Evolutionary conservation across 306 rosid genomes (phyloP).

Genomic region (Hippophae gyantsensis): DNA sequence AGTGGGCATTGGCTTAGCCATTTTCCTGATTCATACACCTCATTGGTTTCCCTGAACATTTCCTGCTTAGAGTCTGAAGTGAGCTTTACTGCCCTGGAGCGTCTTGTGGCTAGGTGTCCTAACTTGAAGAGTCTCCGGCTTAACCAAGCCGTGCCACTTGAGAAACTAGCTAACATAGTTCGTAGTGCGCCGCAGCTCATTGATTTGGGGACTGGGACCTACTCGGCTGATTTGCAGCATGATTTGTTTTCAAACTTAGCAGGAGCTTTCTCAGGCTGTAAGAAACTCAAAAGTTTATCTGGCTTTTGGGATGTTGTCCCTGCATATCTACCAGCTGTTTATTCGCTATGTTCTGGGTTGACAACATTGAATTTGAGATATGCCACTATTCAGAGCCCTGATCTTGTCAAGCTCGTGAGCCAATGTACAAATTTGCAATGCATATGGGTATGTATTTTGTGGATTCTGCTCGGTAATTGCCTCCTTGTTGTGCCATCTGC

Average conservation of each 20-base stretch:
- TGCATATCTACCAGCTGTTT: slow-evolving; percentile 53
- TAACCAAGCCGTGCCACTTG: slow-evolving; percentile 47
- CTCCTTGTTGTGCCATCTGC: no score
- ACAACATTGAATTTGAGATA: slow-evolving; percentile 74
- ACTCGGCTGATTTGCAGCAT: slow-evolving; percentile 45
- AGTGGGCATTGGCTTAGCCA: slow-evolving; percentile 72
- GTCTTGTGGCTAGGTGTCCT: slow-evolving; percentile 61
- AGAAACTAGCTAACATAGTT: slow-evolving; percentile 51
- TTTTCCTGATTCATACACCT: slow-evolving; percentile 72
- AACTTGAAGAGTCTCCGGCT: slow-evolving; percentile 65
- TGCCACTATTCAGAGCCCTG: slow-evolving; percentile 45
- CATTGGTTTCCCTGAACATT: slow-evolving; percentile 66
- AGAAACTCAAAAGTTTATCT: slow-evolving; percentile 55
- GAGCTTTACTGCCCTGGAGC: slow-evolving; percentile 61
- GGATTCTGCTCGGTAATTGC: no score
- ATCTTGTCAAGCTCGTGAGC: slow-evolving; percentile 49
- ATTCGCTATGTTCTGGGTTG: slow-evolving; percentile 50
- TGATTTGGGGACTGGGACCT: slow-evolving; percentile 72
- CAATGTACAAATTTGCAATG: slow-evolving; percentile 58
- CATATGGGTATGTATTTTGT: slow-evolving; percentile 46
- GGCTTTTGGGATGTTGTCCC: slow-evolving; percentile 58
- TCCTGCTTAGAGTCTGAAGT: slow-evolving; percentile 55
- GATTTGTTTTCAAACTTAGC: slow-evolving; percentile 48
- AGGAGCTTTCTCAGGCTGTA: slow-evolving; percentile 51
- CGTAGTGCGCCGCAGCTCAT: slow-evolving; percentile 43